Percentiles rank a stretch among this genome's conserved stretches.
Conservation (phyloP, 73 alveolate genomes). For the Durusdinium trenchii region DNA sequence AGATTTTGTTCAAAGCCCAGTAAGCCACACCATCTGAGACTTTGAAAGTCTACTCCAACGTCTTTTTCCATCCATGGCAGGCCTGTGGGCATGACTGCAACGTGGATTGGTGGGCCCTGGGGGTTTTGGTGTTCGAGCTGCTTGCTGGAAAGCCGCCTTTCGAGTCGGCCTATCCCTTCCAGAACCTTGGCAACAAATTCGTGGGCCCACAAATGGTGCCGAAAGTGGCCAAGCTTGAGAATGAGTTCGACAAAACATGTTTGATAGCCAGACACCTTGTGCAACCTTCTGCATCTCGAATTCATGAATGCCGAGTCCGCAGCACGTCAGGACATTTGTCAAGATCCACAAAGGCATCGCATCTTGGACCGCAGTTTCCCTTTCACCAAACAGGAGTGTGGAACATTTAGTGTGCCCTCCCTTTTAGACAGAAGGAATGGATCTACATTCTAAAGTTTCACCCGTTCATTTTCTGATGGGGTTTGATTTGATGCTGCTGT, state of each 20-base stretch:
- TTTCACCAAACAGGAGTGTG: too few relatives aligned
- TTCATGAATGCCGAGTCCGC: not conserved
- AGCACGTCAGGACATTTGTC: constrained; percentile 37
- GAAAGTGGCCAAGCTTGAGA: too few relatives aligned
- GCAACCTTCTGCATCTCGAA: not conserved
- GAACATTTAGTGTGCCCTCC: too few relatives aligned
- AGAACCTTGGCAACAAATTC: not conserved
- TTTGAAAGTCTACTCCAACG: too few relatives aligned
- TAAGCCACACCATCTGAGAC: too few relatives aligned
- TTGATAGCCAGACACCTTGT: not conserved
- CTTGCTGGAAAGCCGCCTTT: constrained; percentile 71
- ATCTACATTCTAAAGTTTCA: not conserved
- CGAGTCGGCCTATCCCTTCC: constrained; percentile 86
- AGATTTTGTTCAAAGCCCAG: too few relatives aligned
- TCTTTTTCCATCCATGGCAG: not conserved
- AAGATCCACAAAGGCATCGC: constrained; percentile 52
- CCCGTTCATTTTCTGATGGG: not conserved
- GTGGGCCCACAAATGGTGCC: not conserved
- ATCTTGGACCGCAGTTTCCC: not conserved
- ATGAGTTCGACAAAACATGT: not conserved
- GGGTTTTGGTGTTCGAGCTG: constrained; percentile 71
- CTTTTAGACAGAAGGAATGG: not conserved
- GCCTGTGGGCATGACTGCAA: constrained; percentile 65
- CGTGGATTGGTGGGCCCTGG: constrained; percentile 71
- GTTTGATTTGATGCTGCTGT: too few relatives aligned